A percentile compares a stretch with the other conserved stretches of the same genome.
Evolutionary conservation across 208 protist species (phyloP).

Genomic region (Novymonas esmeraldas): DNA sequence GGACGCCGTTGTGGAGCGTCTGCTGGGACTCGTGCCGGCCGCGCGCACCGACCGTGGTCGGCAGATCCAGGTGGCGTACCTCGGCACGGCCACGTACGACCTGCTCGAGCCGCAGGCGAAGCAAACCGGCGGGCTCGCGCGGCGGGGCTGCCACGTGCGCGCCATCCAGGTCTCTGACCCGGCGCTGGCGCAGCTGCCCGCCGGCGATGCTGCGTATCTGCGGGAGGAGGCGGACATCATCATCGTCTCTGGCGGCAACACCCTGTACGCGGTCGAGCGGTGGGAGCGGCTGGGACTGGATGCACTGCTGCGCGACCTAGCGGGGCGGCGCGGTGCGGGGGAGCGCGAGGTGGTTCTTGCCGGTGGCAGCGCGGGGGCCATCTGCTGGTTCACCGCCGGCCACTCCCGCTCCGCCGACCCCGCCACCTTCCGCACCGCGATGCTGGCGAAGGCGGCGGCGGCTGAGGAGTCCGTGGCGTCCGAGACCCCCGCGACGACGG

Average conservation of each 20-base stretch:
- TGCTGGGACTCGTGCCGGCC: conserved; percentile 48
- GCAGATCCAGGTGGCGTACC: conserved; percentile 81
- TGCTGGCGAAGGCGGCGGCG: conserved; percentile 32
- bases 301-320: no score
- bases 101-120: conserved; percentile 36
- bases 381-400: conserved; percentile 89
- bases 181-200: conserved; percentile 17
- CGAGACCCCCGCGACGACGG: conserved; percentile 17
- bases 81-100: conserved; percentile 92
- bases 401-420: conserved; percentile 92
- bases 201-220: conserved; percentile 38
- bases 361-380: conserved; percentile 88
- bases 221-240: conserved; percentile 63
- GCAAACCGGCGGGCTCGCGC: conserved; percentile 51
- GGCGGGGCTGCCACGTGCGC: conserved; percentile 57
- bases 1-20: conserved; percentile 41
- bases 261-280: conserved; percentile 86
- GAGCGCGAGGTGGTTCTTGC: conserved; percentile 62
- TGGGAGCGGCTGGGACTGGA: conserved; percentile 87
- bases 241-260: conserved; percentile 90
- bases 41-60: conserved; percentile 21
- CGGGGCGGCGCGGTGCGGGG: conserved; percentile 30
- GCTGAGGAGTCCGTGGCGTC: conserved; percentile 10
- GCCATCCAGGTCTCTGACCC: conserved; percentile 66
- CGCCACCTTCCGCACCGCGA: conserved; percentile 61